A percentile compares a stretch with the other conserved stretches of the same genome.
phyloP scores from a whole-genome alignment of 768 basidiomycete species.

The Leccinum broughii region DNA sequence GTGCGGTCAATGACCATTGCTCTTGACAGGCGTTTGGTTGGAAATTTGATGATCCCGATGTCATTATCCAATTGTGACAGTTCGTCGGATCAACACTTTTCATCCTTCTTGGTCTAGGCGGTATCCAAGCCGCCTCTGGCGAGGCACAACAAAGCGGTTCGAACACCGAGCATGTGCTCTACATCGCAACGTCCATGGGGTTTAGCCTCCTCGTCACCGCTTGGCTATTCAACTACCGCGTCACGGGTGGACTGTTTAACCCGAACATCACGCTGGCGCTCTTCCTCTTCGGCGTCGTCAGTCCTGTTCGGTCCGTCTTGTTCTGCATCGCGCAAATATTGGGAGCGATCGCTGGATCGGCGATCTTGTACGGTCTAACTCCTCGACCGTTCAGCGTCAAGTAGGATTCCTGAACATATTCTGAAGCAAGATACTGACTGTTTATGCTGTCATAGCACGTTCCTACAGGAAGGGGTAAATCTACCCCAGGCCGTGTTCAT shows the following conservation, averaged over 20 bases:
- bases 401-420: conserved; percentile 34
- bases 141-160: conserved; percentile 35
- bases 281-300: conserved; percentile 54
- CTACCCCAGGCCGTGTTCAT: conserved; percentile 63
- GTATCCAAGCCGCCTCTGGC: conserved; percentile 55
- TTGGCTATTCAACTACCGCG: conserved; percentile 68
- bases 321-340: conserved; percentile 62
- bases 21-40: too few species aligned
- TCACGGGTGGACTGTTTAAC: conserved; percentile 67
- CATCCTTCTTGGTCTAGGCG: conserved; percentile 64
- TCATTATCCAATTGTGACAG: conserved; percentile 20
- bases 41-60: too few species aligned
- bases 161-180: conserved; percentile 46
- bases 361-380: conserved; percentile 53
- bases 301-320: conserved; percentile 55
- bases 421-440: conserved; percentile 4
- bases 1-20: too few species aligned
- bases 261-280: conserved; percentile 62
- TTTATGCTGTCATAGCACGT: conserved; percentile 40
- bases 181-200: conserved; percentile 62
- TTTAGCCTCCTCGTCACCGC: conserved; percentile 60
- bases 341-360: conserved; percentile 61
- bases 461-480: conserved; percentile 47
- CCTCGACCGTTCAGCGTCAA: conserved; percentile 56
- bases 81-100: conserved; percentile 62